Evolutionary conservation across 805 yeast species (phyloP), one percentile per base, ranked within the genome.

Genomic region (Candida oleophila): DNA sequence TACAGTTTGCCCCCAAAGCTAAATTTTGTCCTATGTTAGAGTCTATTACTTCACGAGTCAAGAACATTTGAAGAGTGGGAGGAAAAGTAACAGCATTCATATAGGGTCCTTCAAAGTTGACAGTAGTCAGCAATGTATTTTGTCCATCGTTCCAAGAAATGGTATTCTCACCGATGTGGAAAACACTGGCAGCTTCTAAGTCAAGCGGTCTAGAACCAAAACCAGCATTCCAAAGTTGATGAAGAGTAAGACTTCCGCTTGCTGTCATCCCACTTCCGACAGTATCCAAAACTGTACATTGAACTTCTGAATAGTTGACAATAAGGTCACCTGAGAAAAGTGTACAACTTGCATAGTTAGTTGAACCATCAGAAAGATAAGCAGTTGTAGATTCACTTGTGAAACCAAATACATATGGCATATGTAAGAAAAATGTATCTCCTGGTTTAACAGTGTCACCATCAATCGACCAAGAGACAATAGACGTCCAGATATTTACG

Each of bases 371-470:
- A 22, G 32, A 15, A 36, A 53, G 44, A 14, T 43, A 38, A 8
- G 61, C 45, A 2, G 49, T 22, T 14, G 42, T 4, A n/a, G 49
- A 21, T 3, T 46, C 14, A 3, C 55, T 39, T 1, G 56, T 55
- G 43, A 61, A 56, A 35, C 55, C 56, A 42, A 51, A 62, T 8
- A 57, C 64, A 49, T 64, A 56, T 2, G 68, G 68, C 51, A 65
- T 43, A 19, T 44, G 41, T 38, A 65, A 55, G 11, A 53, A 45
- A 33, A 65, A 64, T 4, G 64, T 61, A 46, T 65, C 69, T 30
- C 65, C 66, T 0, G n/a, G n/a, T n/a, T n/a, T n/a, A n/a, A n/a
- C n/a, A n/a, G n/a, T n/a, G n/a, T n/a, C n/a, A n/a, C n/a, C n/a
- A n/a, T n/a, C n/a, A n/a, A n/a, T n/a, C n/a, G n/a, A n/a, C n/a